Conservation (phyloP, 805 yeast species). For the Diddensiella transvaalensis region DNA sequence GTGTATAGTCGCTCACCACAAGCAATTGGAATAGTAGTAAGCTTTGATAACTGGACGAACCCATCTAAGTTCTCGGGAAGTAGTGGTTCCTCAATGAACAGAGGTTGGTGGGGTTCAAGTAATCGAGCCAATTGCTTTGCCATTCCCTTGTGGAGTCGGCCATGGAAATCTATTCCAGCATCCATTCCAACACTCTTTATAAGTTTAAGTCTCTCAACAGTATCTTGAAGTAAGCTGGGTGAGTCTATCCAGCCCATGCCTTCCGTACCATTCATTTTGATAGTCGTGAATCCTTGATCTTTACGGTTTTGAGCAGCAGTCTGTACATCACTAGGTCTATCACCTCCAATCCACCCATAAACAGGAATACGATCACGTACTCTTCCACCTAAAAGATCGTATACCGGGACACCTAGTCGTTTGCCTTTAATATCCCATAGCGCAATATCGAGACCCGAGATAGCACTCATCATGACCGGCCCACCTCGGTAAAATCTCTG, state of each 20-base stretch:
- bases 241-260: conserved; percentile 29
- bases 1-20: conserved; percentile 30
- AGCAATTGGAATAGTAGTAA: conserved; percentile 30
- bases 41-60: conserved; percentile 21
- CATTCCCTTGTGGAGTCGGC: conserved; percentile 33
- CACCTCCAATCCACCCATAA: conserved; percentile 35
- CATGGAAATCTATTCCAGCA: conserved; percentile 33
- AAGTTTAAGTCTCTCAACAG: conserved; percentile 27
- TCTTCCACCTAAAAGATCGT: conserved; percentile 31
- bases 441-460: conserved; percentile 34
- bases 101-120: conserved; percentile 29
- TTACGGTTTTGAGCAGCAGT: conserved; percentile 29
- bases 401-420: conserved; percentile 32
- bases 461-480: conserved; percentile 33
- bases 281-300: conserved; percentile 33
- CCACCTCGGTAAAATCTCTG: conserved; percentile 35
- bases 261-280: conserved; percentile 34
- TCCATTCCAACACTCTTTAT: conserved; percentile 29
- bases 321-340: conserved; percentile 24
- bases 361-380: conserved; percentile 30
- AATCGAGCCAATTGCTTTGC: conserved; percentile 30
- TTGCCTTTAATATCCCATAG: conserved; percentile 35
- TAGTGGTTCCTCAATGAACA: conserved; percentile 33
- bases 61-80: conserved; percentile 29
- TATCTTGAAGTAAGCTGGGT: conserved; percentile 26